Evolutionary conservation across 148 eudicot genomes (phyloP).

Genomic region (Suaeda aralocaspica): DNA sequence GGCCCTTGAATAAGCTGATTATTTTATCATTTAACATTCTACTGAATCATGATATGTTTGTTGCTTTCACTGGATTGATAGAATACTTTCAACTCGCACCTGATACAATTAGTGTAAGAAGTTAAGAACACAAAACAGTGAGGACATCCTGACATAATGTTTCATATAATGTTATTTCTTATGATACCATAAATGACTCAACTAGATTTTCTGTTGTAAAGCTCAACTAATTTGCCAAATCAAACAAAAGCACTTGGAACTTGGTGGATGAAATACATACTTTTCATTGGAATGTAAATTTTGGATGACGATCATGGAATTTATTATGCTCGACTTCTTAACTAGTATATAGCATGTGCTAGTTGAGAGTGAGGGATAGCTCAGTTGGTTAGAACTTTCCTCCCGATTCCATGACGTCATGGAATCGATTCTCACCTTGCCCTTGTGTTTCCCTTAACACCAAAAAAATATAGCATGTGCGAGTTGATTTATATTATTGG

Average conservation of each 20-base stretch:
- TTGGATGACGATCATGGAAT: not conserved
- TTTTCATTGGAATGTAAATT: not conserved
- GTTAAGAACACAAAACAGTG: not conserved
- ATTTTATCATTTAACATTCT: no score
- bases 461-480: not conserved
- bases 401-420: no score
- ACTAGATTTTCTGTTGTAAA: not conserved
- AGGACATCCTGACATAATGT: not conserved
- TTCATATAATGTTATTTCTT: not conserved
- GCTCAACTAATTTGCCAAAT: not conserved
- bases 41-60: not conserved
- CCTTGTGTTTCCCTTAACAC: no score
- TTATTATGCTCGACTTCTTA: not conserved
- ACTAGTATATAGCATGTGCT: not conserved
- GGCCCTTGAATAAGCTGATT: no score
- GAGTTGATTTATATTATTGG: not conserved
- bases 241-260: not conserved
- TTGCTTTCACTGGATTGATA: not conserved
- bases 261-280: not conserved
- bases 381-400: no score
- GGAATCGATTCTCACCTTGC: no score
- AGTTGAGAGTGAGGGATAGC: no score
- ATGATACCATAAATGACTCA: not conserved
- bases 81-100: not conserved
- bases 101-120: not conserved